Conservation (phyloP, 805 yeast species). For the Candida yuanshanica region DNA sequence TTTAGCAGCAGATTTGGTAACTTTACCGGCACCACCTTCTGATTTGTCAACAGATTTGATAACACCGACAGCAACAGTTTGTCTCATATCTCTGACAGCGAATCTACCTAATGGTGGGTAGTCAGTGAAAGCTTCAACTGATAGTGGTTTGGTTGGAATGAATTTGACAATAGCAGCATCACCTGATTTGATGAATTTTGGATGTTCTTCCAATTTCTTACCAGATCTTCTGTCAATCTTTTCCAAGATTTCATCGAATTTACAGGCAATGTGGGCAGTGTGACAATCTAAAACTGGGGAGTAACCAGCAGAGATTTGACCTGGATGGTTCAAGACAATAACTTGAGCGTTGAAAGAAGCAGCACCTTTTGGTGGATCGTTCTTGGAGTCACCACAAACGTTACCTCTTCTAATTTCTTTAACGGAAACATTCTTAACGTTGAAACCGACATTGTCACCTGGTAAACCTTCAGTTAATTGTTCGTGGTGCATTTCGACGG, state of each 20-base stretch:
- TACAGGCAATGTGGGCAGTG: conserved; percentile 71
- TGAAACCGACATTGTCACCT: conserved; percentile 89
- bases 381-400: conserved; percentile 92
- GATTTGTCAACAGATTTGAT: conserved; percentile 90
- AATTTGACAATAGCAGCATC: conserved; percentile 92
- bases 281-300: conserved; percentile 89
- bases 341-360: conserved; percentile 86
- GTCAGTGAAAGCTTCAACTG: conserved; percentile 92
- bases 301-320: conserved; percentile 91
- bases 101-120: conserved; percentile 99
- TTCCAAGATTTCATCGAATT: conserved; percentile 99
- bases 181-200: conserved; percentile 93
- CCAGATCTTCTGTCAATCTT: conserved; percentile 97
- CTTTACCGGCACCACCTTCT: conserved; percentile 79
- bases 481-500: conserved; percentile 94
- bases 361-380: conserved; percentile 83
- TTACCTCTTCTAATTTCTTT: conserved; percentile 92
- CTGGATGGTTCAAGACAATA: conserved; percentile 89
- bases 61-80: conserved; percentile 99
- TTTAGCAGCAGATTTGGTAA: conserved; percentile 82
- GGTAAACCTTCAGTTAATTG: conserved; percentile 78
- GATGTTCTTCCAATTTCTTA: conserved; percentile 85
- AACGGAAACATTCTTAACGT: conserved; percentile 90
- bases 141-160: conserved; percentile 88
- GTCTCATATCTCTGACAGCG: conserved; percentile 99